These are phyloP conservation scores for Trichosporon sp. DNA, from an alignment of 1,284 basidiomycete species.

Conservation along the genomic window DNA sequence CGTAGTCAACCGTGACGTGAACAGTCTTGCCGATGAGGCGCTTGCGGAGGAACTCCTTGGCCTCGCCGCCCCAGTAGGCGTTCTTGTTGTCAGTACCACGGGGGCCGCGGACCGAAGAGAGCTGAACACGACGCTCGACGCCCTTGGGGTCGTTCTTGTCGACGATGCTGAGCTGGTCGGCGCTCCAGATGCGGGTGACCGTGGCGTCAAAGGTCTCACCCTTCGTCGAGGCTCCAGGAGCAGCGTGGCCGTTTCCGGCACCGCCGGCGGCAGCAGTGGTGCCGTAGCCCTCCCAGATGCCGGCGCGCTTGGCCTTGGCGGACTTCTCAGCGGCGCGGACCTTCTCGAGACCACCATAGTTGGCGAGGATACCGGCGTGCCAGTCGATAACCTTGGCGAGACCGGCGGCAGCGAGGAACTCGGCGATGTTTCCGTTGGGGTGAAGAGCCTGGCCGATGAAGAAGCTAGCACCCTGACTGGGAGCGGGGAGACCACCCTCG, in stretches of 20 bases:
- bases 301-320: slow-evolving; percentile 79
- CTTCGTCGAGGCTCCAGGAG: slow-evolving; percentile 54
- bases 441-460: slow-evolving; percentile 91
- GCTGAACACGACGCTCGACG: slow-evolving; percentile 80
- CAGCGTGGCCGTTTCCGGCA: slow-evolving; percentile 32
- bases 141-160: slow-evolving; percentile 66
- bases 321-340: slow-evolving; percentile 79
- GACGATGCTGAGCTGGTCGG: slow-evolving; percentile 82
- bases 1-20: slow-evolving; percentile 78
- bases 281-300: slow-evolving; percentile 71
- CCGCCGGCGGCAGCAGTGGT: slow-evolving; percentile 56
- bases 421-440: slow-evolving; percentile 91
- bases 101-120: slow-evolving; percentile 86
- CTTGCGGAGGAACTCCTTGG: slow-evolving; percentile 85
- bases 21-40: slow-evolving; percentile 88
- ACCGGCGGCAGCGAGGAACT: slow-evolving; percentile 80
- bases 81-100: slow-evolving; percentile 85
- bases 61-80: slow-evolving; percentile 86
- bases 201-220: slow-evolving; percentile 73
- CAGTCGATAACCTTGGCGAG: slow-evolving; percentile 93
- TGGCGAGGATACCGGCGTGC: slow-evolving; percentile 93
- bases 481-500: slow-evolving; percentile 56
- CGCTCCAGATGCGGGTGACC: slow-evolving; percentile 86
- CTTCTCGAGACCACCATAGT: slow-evolving; percentile 76
- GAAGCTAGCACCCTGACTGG: slow-evolving; percentile 67